Evolutionary conservation across 2,329 filamentous ascomycete genomes (phyloP), one percentile per base, ranked within the genome.

Genomic region (Alternaria gaisen): DNA sequence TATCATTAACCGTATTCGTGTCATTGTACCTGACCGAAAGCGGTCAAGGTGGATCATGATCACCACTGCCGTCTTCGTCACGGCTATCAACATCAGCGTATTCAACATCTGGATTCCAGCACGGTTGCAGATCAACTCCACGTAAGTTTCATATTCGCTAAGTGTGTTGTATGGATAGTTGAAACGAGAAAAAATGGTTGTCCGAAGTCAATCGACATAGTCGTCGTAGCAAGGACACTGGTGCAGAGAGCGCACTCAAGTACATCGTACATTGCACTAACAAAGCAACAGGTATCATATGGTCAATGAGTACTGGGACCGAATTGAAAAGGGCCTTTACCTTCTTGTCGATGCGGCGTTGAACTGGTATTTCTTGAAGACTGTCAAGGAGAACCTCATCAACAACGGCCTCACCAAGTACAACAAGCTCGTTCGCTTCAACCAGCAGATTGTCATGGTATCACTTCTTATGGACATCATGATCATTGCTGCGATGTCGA

Each of bases 371-470:
- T 80, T 80, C 63, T 60, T 80, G 53, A 80, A 66, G 65, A 79
- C 70, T 7, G 83, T 86, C 32, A 81, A 83, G 64, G 72, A 75
- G 5, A 79, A 83, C 2, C 79, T 86, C 0, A 74, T 86, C 16
- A 76, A 79, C 40, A 82, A 85, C 50, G 82, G 82, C 1, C 73
- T 86, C 4, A 79, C 79, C 8, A 86, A 86, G 62, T 86, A 86
- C 68, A 78, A 81, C 60, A 80, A 80, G 4, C 78, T 86, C 0
- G 80, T 85, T 4, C 74, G 74, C 8, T 85, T 85, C 74, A 86
- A 86, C 53, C 80, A 82, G 24, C 79, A 79, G 42, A 80, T 86
- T 16, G 83, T 86, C 68, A 32, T 80, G 5, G 43, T 86, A 0
- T 86, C 84, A 0, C 74, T 86, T 6, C 68, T 79, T 3, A 84